Evolutionary conservation across 2,329 filamentous ascomycete genomes (phyloP), one percentile per base, ranked within the genome.

Genomic region (Ceratocystis albifundus): DNA sequence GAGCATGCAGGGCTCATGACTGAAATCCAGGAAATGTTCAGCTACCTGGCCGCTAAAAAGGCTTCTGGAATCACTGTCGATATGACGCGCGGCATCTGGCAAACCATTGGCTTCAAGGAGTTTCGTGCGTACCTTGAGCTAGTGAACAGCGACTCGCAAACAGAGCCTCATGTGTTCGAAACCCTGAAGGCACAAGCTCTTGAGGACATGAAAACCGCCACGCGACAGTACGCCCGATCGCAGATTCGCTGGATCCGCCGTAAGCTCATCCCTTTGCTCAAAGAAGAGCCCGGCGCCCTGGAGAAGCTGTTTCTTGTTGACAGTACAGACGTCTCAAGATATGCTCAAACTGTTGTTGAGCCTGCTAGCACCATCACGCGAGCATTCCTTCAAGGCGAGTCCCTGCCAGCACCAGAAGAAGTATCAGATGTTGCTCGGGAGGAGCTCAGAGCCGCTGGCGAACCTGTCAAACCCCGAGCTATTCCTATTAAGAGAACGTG

Each of bases 41-140:
- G 75, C 1, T 77, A 78, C 61, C 72, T 76, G 3, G 55, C 45
- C 2, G 61, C 61, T 12, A 66, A 66, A 32, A 77, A 76, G 65
- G 73, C 76, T 0, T 71, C 77, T 1, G 87, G 84, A 0, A 74
- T 79, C 1, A 70, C 75, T 0, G 76, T 94, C 1, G 90, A 97
- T 72, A 81, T 84, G 70, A 88, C 84, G 1, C 85, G 86, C 65
- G 95, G 94, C 0, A 95, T 99, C 55, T 99, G 93, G 91, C 88
- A 96, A 65, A 94, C 92, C 0, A 99, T 99, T 69, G 94, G 94
- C 0, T 96, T 91, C 76, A 96, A 95, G 74, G 90, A 99, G 73
- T 88, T 97, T 72, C 82, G 88, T 67, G 80, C 84, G 0, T 96
- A 91, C 72, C 77, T 92, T 28, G 71, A 76, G 1, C 81, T 82